Evolutionary conservation across 495 filamentous ascomycete genomes (phyloP).

Genomic region (Tetracladium setigerum): DNA sequence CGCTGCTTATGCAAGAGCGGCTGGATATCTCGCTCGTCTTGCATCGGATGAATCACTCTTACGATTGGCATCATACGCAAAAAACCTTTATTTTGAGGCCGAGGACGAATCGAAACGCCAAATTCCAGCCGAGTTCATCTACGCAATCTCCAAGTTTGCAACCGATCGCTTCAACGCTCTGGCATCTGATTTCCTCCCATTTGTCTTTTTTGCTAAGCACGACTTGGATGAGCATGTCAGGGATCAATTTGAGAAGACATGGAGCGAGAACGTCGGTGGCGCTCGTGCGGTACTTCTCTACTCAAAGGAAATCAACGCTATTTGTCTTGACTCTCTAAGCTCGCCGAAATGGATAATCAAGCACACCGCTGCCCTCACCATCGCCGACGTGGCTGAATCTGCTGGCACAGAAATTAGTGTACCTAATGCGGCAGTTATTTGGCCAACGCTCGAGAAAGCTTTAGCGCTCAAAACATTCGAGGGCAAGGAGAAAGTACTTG

Average conservation of each 20-base stretch:
- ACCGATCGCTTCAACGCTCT: conserved; percentile 80
- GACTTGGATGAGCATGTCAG: conserved; percentile 72
- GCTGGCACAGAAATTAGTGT: conserved; percentile 41
- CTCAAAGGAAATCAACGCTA: conserved; percentile 66
- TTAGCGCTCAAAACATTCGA: conserved; percentile 85
- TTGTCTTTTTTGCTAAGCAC: conserved; percentile 81
- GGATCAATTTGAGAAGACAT: conserved; percentile 70
- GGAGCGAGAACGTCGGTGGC: conserved; percentile 85
- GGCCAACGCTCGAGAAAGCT: conserved; percentile 75
- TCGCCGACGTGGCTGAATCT: conserved; percentile 63
- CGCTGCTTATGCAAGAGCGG: conserved; percentile 73
- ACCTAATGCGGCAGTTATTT: conserved; percentile 55
- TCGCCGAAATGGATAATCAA: conserved; percentile 84
- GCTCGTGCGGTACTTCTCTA: conserved; percentile 74
- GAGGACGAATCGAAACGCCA: conserved; percentile 68
- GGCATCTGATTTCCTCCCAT: conserved; percentile 67
- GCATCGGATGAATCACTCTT: conserved; percentile 63
- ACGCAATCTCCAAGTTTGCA: conserved; percentile 76
- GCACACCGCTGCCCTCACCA: conserved; percentile 73
- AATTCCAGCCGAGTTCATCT: conserved; percentile 69
- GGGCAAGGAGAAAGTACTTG: conserved; percentile 84
- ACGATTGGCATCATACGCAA: conserved; percentile 55
- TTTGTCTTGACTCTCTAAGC: conserved; percentile 58
- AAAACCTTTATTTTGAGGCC: conserved; percentile 67
- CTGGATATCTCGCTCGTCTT: conserved; percentile 76